Evolutionary conservation across 306 rosid genomes (phyloP).

Genomic region (Inga oerstediana): DNA sequence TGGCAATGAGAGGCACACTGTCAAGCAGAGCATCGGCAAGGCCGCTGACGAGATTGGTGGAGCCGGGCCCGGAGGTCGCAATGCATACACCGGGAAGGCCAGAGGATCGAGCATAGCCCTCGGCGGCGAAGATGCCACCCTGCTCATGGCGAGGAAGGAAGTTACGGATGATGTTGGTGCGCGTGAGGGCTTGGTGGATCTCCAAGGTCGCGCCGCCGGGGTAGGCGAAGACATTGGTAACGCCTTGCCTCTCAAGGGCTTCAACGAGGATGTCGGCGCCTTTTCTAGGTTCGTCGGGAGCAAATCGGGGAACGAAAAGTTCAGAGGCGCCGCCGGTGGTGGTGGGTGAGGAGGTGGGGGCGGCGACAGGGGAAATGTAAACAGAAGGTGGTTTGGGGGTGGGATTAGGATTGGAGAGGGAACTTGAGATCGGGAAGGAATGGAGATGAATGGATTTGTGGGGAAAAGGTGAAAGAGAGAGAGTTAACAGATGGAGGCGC

Average conservation of each 20-base stretch:
- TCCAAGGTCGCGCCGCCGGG: conserved; percentile 98
- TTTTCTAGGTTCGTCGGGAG: conserved; percentile 60
- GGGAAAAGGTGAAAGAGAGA: conserved; percentile 35
- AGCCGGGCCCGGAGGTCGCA: conserved; percentile 95
- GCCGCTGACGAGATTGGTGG: conserved; percentile 85
- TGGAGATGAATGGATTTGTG: conserved; percentile 26
- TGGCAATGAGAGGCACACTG: conserved; percentile 73
- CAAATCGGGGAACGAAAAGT: conserved; percentile 45
- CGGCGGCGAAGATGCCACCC: conserved; percentile 87
- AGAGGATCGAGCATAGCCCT: conserved; percentile 84
- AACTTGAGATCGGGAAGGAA: conserved; percentile 36
- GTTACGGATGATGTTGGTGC: conserved; percentile 65
- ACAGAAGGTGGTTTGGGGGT: conserved; percentile 29
- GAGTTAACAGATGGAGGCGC: conserved; percentile 30
- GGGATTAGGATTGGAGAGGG: conserved; percentile 43
- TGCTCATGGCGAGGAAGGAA: conserved; percentile 92
- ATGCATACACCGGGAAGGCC: conserved; percentile 87
- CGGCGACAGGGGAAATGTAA: neutral
- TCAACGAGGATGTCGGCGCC: conserved; percentile 92
- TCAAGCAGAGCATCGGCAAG: conserved; percentile 84
- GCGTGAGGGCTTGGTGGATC: conserved; percentile 94
- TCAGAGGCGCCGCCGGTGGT: neutral
- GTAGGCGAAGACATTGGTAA: conserved; percentile 77
- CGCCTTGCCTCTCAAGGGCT: conserved; percentile 84
- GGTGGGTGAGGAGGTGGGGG: neutral